A percentile compares a stretch with the other conserved stretches of the same genome.
Conservation (phyloP, 2,329 filamentous ascomycete species). For the Aspergillus piperis region DNA sequence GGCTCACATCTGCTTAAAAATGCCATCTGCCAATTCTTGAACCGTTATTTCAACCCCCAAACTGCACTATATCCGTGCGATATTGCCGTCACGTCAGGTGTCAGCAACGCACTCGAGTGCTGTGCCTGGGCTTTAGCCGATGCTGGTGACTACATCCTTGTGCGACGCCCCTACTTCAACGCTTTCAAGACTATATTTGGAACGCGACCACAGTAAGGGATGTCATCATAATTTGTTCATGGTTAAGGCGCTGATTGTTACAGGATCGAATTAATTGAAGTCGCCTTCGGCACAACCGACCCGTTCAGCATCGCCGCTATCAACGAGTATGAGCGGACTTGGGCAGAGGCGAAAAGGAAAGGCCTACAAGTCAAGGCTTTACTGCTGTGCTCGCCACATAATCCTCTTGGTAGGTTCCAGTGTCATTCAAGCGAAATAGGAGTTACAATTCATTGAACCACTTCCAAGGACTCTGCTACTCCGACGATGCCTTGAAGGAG, state of each 20-base stretch:
- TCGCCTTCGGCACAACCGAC: slow-evolving; percentile 29
- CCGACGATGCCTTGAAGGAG: neutral
- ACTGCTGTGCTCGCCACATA: neutral
- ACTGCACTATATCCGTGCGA: neutral
- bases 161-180: neutral
- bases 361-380: neutral
- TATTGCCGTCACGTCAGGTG: neutral
- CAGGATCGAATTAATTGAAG: neutral
- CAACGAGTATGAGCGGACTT: slow-evolving; percentile 47
- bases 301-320: slow-evolving; percentile 47
- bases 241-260: neutral
- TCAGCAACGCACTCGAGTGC: neutral
- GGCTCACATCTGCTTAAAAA: neutral
- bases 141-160: neutral
- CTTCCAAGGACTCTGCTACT: neutral
- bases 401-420: neutral
- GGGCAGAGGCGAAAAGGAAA: slow-evolving; percentile 38
- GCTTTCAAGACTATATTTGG: neutral
- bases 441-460: neutral
- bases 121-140: neutral
- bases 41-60: neutral
- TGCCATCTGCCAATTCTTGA: neutral
- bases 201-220: neutral
- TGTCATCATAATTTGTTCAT: neutral
- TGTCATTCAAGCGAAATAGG: neutral